Conservation (phyloP, 768 basidiomycete species). For the Tricholoma flavovirens region DNA sequence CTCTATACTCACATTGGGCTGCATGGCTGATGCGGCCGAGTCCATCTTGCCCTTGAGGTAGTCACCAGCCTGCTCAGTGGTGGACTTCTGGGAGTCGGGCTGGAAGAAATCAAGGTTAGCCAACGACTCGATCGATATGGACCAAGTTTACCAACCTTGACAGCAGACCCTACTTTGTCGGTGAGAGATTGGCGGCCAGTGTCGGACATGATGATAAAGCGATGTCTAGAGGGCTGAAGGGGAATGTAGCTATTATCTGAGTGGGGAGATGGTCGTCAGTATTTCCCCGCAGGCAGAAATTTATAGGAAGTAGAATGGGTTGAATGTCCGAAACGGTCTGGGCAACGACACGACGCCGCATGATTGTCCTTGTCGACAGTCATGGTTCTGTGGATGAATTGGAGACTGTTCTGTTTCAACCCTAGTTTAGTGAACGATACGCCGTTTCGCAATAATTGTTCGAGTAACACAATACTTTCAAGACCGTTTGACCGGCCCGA, state of each 20-base stretch:
- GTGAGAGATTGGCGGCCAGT: slow-evolving; percentile 51
- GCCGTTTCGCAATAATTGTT: neutral
- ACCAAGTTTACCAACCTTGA: slow-evolving; percentile 35
- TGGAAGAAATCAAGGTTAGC: slow-evolving; percentile 15
- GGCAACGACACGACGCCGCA: neutral
- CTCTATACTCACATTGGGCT: slow-evolving; percentile 39
- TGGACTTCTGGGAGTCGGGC: slow-evolving; percentile 58
- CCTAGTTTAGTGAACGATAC: neutral
- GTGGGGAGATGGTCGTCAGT: neutral
- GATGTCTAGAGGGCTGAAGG: neutral
- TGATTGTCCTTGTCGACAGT: neutral
- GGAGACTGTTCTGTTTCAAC: neutral
- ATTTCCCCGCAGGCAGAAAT: neutral
- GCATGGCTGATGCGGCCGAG: slow-evolving; percentile 39
- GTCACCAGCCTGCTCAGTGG: slow-evolving; percentile 46
- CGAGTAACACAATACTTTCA: neutral
- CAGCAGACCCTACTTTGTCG: slow-evolving; percentile 45
- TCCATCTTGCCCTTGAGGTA: slow-evolving; percentile 42
- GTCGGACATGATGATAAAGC: slow-evolving; percentile 43
- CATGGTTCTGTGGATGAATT: neutral
- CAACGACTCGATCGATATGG: neutral
- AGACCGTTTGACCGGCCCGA: neutral
- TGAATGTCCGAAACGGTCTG: neutral
- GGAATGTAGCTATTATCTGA: neutral
- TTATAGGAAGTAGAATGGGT: neutral